Conservation (phyloP, 1,139 yeast species). For the Eremothecium sinecaudum region DNA sequence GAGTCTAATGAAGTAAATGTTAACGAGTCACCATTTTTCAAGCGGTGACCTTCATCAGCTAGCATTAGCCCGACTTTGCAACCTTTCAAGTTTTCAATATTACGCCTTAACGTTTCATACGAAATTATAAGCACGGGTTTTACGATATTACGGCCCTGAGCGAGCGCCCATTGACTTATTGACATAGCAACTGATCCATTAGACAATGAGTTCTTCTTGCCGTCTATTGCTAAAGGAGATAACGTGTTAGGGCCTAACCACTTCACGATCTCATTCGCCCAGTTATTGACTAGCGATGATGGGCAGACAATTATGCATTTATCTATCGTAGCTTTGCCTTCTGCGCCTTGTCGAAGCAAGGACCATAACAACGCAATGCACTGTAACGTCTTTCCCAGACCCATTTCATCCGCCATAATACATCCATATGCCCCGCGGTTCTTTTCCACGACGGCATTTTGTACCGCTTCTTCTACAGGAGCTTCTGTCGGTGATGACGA, state of each 20-base stretch:
- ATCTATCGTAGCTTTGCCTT: constrained; percentile 75
- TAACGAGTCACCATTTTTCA: constrained; percentile 88
- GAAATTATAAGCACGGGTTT: constrained; percentile 93
- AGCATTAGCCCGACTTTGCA: constrained; percentile 81
- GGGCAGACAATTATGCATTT: constrained; percentile 95
- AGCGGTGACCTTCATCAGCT: constrained; percentile 95
- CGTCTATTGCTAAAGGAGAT: constrained; percentile 87
- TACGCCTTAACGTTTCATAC: constrained; percentile 84
- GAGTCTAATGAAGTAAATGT: constrained; percentile 85
- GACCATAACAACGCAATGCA: constrained; percentile 95
- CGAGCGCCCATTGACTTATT: constrained; percentile 78
- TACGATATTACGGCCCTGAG: constrained; percentile 79
- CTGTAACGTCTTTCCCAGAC: constrained; percentile 90
- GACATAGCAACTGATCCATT: constrained; percentile 51
- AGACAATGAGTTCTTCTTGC: constrained; percentile 41
- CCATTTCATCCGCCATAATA: constrained; percentile 99
- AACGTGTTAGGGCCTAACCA: constrained; percentile 92
- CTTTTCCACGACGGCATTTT: constrained; percentile 5
- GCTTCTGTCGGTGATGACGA: background rate
- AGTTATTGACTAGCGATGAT: constrained; percentile 82
- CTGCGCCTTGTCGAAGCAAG: constrained; percentile 76
- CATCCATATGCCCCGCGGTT: constrained; percentile 90
- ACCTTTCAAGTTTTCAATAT: constrained; percentile 65
- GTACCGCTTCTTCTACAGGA: background rate
- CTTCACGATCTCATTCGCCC: constrained; percentile 95